Conservation (phyloP, 805 yeast genomes). For the Ogataea ganodermae region DNA sequence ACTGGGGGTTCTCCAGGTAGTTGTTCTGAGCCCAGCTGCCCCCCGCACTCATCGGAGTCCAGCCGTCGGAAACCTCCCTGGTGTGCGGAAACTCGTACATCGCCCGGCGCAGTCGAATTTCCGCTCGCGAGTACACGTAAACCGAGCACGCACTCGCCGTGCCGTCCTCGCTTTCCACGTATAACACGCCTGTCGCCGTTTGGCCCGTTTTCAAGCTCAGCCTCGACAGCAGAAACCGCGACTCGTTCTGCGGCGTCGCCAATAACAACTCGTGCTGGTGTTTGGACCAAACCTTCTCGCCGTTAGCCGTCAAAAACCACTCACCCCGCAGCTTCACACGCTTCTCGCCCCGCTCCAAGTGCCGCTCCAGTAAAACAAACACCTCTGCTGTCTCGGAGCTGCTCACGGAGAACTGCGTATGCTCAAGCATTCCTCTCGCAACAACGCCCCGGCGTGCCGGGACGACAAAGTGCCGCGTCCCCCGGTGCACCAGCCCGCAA, state of each 20-base stretch:
- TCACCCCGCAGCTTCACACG: constrained; percentile 13
- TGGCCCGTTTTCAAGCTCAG: constrained; percentile 23
- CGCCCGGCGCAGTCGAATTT: constrained; percentile 13
- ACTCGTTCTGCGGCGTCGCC: constrained; percentile 29
- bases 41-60: constrained; percentile 50
- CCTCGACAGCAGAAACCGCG: constrained; percentile 35
- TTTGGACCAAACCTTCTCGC: constrained; percentile 34
- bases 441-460: constrained; percentile 2
- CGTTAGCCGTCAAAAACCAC: constrained; percentile 33
- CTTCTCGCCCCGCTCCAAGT: constrained; percentile 33
- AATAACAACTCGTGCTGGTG: constrained; percentile 7
- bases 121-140: constrained; percentile 10
- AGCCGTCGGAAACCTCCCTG: constrained; percentile 38
- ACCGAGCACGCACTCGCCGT: constrained; percentile 12
- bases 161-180: constrained; percentile 8
- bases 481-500: background rate
- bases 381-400: constrained; percentile 38
- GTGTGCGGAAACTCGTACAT: constrained; percentile 21
- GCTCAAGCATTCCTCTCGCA: constrained; percentile 11
- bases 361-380: constrained; percentile 54
- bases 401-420: constrained; percentile 40
- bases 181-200: constrained; percentile 24
- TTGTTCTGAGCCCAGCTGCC: constrained; percentile 54
- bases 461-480: constrained; percentile 27
- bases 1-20: constrained; percentile 60